Evolutionary conservation across 1,284 basidiomycete genomes (phyloP), one percentile per base, ranked within the genome.

Genomic region (Cystobasidium slooffiae): DNA sequence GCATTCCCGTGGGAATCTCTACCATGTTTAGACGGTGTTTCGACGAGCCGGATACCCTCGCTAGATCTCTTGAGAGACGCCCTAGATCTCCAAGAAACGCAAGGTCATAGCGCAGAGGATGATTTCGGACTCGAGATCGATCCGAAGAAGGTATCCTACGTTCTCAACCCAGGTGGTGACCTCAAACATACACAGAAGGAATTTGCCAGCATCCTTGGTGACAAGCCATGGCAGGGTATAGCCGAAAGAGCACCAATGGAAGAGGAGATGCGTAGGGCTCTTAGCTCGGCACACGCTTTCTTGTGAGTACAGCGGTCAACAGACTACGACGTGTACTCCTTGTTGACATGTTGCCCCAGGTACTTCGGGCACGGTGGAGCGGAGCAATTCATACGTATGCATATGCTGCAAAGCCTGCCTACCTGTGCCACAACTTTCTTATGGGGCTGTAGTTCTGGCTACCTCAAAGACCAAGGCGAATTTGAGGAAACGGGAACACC

Each of bases 281-380:
- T 97, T 73, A 84, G 84, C 74, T 85, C 85, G 56, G 87, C 88
- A 59, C 93, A 97, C 78, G 84, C 97, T 18, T 88, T 97, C 41
- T 86, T 97, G 93, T 95, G 80, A 80, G 91, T 88, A n/a, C 4
- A 2, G 44, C 47, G 24, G 73, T 53, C 46, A 61, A 37, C 53
- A 31, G 31, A 31, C 1, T 31, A 31, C 31, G 31, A 1, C 31
- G 31, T 5, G 31, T 31, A 31, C 1, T 31, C 31, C n/a, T 55
- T 9, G 58, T 22, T 68, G 52, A 56, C 74, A 24, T 61, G 72
- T 78, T 59, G 67, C 43, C 20, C 6, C 79, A 95, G 93, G 24
- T 99, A 98, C 84, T 97, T 98, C 80, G 96, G 96, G 9, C 96
- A 99, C 80, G 93, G 94, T 1, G 95, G 96, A 10, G 96, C 88